Evolutionary conservation across 1,284 basidiomycete species (phyloP).

Genomic region (Tylopilus sp.): DNA sequence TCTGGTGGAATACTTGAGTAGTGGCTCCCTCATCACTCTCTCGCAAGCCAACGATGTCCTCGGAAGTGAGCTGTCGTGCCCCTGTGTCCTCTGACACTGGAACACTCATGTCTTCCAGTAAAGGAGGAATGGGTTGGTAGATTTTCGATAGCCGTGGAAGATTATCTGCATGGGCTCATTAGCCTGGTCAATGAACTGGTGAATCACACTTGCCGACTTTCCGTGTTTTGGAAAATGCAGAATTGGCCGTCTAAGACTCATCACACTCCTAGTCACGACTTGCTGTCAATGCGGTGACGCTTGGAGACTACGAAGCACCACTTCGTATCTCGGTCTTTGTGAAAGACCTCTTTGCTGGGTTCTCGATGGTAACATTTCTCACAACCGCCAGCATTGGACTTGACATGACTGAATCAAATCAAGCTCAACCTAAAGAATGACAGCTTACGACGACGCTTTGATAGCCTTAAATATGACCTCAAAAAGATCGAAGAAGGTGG

Average conservation of each 20-base stretch:
- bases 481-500: constrained; percentile 88
- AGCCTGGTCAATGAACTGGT: constrained; percentile 80
- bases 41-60: constrained; percentile 49
- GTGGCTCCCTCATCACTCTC: constrained; percentile 58
- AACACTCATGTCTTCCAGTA: constrained; percentile 37
- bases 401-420: constrained; percentile 11
- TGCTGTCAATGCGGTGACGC: constrained; percentile 77
- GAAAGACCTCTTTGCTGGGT: constrained; percentile 78
- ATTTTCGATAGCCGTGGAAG: constrained; percentile 67
- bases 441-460: constrained; percentile 70
- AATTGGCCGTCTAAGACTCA: constrained; percentile 6
- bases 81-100: constrained; percentile 1
- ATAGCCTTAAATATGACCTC: constrained; percentile 82
- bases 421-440: constrained; percentile 91
- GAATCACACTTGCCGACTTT: constrained; percentile 22
- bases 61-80: constrained; percentile 52
- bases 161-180: constrained; percentile 84
- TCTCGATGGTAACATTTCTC: constrained; percentile 60
- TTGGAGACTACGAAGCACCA: constrained; percentile 78
- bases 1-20: constrained; percentile 62
- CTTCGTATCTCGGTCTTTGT: constrained; percentile 77
- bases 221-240: not conserved
- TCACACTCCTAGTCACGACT: constrained; percentile 59
- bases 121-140: constrained; percentile 67
- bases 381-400: constrained; percentile 2